Conservation (phyloP, 2,329 filamentous ascomycete species). For the Drechmeria coniospora region DNA sequence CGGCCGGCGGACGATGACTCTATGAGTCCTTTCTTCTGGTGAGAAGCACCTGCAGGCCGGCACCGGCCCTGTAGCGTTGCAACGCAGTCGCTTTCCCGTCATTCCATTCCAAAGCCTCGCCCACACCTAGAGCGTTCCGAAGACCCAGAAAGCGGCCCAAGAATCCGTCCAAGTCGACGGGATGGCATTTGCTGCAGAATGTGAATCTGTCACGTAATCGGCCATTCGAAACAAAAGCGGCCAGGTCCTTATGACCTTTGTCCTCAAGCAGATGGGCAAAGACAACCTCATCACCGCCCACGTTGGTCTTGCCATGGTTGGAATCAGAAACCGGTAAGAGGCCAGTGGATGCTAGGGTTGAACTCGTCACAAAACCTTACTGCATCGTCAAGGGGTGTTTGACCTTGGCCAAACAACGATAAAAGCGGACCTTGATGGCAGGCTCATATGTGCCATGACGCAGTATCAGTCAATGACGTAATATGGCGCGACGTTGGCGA, state of each 20-base stretch:
- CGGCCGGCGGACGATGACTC: too few species aligned
- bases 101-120: slow-evolving; percentile 20
- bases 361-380: too few species aligned
- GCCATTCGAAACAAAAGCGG: slow-evolving; percentile 19
- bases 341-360: too few species aligned
- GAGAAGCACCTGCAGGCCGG: slow-evolving; percentile 7
- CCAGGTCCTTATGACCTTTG: slow-evolving; percentile 20
- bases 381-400: too few species aligned
- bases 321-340: slow-evolving; percentile 25
- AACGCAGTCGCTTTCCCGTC: slow-evolving; percentile 21
- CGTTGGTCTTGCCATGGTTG: slow-evolving; percentile 18
- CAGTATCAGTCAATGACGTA: too few species aligned
- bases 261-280: slow-evolving; percentile 17
- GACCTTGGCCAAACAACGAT: too few species aligned
- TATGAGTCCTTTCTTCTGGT: too few species aligned
- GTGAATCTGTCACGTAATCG: slow-evolving; percentile 21
- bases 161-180: slow-evolving; percentile 26
- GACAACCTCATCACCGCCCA: slow-evolving; percentile 21
- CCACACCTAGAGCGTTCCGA: slow-evolving; percentile 16
- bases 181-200: slow-evolving; percentile 27
- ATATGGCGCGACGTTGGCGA: too few species aligned
- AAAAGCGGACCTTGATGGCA: too few species aligned
- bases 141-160: slow-evolving; percentile 24
- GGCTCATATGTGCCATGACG: too few species aligned
- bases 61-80: slow-evolving; percentile 16